phyloP scores from a whole-genome alignment of 345 rosid species.

The Eucalyptus sp. region DNA sequence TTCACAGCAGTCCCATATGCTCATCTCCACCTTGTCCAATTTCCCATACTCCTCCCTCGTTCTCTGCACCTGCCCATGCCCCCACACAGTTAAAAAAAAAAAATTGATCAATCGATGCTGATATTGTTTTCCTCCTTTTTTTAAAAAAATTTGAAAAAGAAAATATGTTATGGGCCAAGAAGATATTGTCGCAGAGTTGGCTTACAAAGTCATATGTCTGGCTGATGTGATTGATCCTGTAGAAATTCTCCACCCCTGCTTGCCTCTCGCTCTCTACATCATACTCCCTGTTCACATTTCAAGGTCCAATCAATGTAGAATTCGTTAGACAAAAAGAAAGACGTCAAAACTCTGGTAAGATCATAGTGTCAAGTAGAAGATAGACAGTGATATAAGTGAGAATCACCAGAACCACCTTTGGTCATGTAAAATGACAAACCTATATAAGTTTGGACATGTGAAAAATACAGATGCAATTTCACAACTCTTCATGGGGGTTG shows the following conservation, averaged over 20 bases:
- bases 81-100: neutral
- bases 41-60: constrained; percentile 42
- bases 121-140: neutral
- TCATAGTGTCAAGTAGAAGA: neutral
- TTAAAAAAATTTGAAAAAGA: neutral
- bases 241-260: constrained; percentile 61
- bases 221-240: constrained; percentile 56
- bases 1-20: constrained; percentile 72
- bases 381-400: neutral
- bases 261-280: constrained; percentile 66
- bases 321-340: neutral
- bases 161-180: neutral
- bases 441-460: neutral
- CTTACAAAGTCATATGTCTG: constrained; percentile 80
- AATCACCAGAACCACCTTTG: neutral
- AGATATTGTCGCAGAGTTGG: neutral
- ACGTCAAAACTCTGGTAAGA: neutral
- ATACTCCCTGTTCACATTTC: constrained; percentile 38
- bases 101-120: neutral
- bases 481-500: neutral
- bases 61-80: constrained; percentile 17
- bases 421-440: neutral
- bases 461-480: neutral
- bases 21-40: constrained; percentile 38
- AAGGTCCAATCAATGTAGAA: neutral